Percentiles rank a stretch among this genome's conserved stretches.
phyloP scores from a whole-genome alignment of 1,284 basidiomycete genomes.

The Apiotrichum akiyoshidainum region DNA sequence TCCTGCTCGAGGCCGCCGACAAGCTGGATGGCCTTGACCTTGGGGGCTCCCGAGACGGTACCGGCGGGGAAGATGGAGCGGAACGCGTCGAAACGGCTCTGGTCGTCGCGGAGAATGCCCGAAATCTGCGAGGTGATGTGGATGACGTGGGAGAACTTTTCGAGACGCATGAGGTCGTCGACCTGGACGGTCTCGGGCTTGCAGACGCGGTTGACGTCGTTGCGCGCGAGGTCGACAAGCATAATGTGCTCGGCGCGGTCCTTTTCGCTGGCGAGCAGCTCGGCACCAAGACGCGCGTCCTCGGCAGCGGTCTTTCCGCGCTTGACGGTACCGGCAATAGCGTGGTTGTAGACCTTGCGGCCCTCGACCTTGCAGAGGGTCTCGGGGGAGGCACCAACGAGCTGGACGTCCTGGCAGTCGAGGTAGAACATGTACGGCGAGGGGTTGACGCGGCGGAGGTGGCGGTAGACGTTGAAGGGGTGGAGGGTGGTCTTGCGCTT shows the following conservation, averaged over 20 bases:
- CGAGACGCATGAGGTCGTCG: constrained; percentile 88
- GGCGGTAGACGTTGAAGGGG: constrained; percentile 95
- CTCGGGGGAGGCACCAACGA: constrained; percentile 96
- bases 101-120: constrained; percentile 75
- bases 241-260: constrained; percentile 98
- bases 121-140: constrained; percentile 96
- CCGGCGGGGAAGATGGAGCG: constrained; percentile 98
- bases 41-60: constrained; percentile 98
- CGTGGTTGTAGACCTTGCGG: constrained; percentile 93
- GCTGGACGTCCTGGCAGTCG: constrained; percentile 85
- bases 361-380: constrained; percentile 93
- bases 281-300: constrained; percentile 73
- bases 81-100: constrained; percentile 94
- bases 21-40: constrained; percentile 97
- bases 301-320: constrained; percentile 80
- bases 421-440: constrained; percentile 99
- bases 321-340: constrained; percentile 92
- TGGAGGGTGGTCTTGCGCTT: constrained; percentile 80
- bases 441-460: constrained; percentile 90
- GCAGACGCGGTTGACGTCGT: constrained; percentile 98
- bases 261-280: constrained; percentile 79
- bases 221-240: constrained; percentile 97
- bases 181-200: constrained; percentile 92
- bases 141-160: constrained; percentile 98
- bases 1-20: constrained; percentile 84